Base-by-base conservation (phyloP, 2,329 filamentous ascomycete species). In the Aspergillus sp. region DNA sequence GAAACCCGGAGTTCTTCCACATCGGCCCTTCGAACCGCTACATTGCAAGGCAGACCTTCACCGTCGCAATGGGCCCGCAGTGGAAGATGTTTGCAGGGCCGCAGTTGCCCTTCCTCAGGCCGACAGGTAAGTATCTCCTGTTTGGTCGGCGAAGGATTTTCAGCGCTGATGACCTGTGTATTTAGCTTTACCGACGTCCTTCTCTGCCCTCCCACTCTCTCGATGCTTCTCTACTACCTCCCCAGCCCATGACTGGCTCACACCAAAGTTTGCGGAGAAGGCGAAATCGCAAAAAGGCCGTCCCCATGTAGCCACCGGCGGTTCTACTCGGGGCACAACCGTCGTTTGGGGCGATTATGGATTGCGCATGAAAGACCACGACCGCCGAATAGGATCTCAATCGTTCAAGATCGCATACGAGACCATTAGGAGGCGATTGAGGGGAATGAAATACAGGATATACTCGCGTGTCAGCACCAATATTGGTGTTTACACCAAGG, bases 261-360 rank as follows among this genome's bases (percentile, higher is more conserved):
- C 83, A 36, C 89, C 89, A 20, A 81, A 76, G 50, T 64, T 80
- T 49, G 77, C 84, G 44, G 88, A 86, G 57, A 81, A 78, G 53
- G 85, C 84, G 60, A 93, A 93, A 70, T 88, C 86, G 47, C 74
- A 74, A 43, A 95, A 95, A 66, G 91, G 89, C 24, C 77, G 86
- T 2, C 81, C 84, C 30, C 78, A 86, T 49, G 86, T 96, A 30
- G 75, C 84, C 15, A 98, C 88, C 0, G 91, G 91, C 41, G 91
- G 91, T 40, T 93, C 84, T 34, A 79, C 74, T 22, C 86, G 93
- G 58, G 91, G 91, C 47, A 98, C 91, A 22, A 96, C 89, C 0
- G 82, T 98, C 13, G 78, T 93, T 36, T 96, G 86, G 86, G 91
- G 91, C 34, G 88, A 96, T 60, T 98, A 88, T 57, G 91, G 91